Evolutionary conservation across 2,329 filamentous ascomycete species (phyloP).

Genomic region (Phialophora expanda): DNA sequence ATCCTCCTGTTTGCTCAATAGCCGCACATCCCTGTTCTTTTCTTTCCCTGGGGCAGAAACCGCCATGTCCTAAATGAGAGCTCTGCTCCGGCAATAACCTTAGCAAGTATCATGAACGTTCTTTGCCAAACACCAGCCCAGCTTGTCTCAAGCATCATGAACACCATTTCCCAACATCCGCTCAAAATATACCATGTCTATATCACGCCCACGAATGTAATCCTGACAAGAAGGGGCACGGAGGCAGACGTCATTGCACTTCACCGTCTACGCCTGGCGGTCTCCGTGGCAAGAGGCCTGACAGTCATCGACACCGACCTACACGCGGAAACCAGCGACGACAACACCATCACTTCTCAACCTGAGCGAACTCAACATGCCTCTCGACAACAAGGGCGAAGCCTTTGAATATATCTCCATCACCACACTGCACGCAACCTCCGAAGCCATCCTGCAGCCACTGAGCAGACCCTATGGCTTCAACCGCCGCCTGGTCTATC

Average conservation of each 20-base stretch:
- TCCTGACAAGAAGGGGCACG: neutral
- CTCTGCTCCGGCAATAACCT: neutral
- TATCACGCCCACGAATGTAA: neutral
- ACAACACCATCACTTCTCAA: neutral
- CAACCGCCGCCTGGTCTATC: conserved; percentile 8
- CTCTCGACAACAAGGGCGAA: conserved; percentile 6
- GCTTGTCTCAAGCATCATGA: neutral
- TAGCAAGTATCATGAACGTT: neutral
- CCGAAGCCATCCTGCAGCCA: neutral
- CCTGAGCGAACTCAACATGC: neutral
- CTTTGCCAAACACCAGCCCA: neutral
- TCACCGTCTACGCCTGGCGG: neutral
- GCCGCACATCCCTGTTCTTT: neutral
- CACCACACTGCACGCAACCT: conserved; percentile 8
- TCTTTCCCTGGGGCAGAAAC: neutral
- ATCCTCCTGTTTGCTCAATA: neutral
- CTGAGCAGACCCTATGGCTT: neutral
- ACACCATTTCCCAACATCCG: neutral
- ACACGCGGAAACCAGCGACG: neutral
- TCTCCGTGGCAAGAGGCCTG: neutral
- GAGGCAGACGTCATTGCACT: neutral
- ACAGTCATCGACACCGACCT: neutral
- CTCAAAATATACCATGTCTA: neutral
- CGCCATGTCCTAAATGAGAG: neutral
- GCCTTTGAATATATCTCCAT: conserved; percentile 8